These are phyloP conservation scores for Talaromyces sp. DNA, from an alignment of 2,329 filamentous ascomycete genomes.

Conservation along the genomic window DNA sequence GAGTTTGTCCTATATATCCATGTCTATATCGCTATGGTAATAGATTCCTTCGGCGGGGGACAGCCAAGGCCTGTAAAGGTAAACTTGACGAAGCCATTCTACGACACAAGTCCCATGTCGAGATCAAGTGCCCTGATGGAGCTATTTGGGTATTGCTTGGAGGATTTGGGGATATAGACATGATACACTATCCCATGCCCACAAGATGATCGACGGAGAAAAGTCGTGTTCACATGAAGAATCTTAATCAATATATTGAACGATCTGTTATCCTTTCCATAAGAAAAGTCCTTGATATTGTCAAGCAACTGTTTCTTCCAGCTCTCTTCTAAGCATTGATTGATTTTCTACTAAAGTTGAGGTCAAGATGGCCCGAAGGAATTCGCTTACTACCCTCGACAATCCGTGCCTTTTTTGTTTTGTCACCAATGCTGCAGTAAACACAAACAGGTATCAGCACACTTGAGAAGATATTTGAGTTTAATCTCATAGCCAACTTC, in stretches of 20 bases:
- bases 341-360: not conserved
- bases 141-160: not conserved
- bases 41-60: not conserved
- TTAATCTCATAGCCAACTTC: not conserved
- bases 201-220: not conserved
- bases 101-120: not conserved
- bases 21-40: not conserved
- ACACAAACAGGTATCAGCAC: not conserved
- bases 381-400: not conserved
- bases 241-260: not conserved
- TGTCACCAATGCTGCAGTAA: not conserved
- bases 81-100: not conserved
- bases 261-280: too few species aligned
- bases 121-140: not conserved
- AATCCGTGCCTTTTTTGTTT: not conserved
- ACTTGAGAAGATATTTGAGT: not conserved
- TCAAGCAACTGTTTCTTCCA: not conserved
- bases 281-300: not conserved
- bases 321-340: not conserved
- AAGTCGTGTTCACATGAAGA: not conserved
- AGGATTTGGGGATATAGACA: not conserved
- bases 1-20: not conserved
- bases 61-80: not conserved
- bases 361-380: not conserved
- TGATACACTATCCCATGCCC: not conserved